Base-by-base conservation (phyloP, 2,329 filamentous ascomycete species). In the Aspergillus fischeri region DNA sequence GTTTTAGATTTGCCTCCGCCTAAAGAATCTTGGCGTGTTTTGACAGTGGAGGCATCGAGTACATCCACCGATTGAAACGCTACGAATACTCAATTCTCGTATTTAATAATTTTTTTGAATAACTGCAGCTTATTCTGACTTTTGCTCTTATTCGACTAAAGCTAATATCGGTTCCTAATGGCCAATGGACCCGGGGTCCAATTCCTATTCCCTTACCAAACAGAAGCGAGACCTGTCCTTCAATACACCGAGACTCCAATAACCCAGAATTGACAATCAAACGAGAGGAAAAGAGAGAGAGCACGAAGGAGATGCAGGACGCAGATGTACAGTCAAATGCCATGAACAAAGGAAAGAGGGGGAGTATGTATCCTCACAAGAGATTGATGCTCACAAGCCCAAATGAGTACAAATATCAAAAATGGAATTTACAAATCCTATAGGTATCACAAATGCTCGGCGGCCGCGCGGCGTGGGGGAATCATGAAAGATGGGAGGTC, bases 401-500 rank as follows among this genome's bases (percentile, higher is more conserved):
- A 5, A 25, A 14, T 27, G 24, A 24, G 24, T 11, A 47, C 24
- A 47, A 47, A 27, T 47, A 25, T 24, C 24, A 17, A 10, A 4
- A 27, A 60, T 10, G 50, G 42, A 51, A 64, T 66, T 50, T 66
- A 64, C 59, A 64, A 66, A 63, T 32, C 60, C 52, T 60, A 61
- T 54, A 61, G 51, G 61, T 62, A 58, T 57, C 56, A 27, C 44
- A 56, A 54, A 58, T 42, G 49, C n/a, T 55, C 55, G 52, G 49
- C 55, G 52, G 49, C 42, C 56, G 63, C 62, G 63, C 65, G 63
- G 61, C 54, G 61, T 60, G 63, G 67, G 32, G 67, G 62, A 70
- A 71, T 73, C 67, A 74, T 64, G 62, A 66, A 49, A 77, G 70
- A 62, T 78, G 71, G 49, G 73, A 69, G 4, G 75, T 78, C 51